Percentiles rank a stretch among this genome's conserved stretches.
These are phyloP conservation scores for Phytophthora fragariaefolia DNA, from an alignment of 352 stramenopile species.

Conservation along the genomic window DNA sequence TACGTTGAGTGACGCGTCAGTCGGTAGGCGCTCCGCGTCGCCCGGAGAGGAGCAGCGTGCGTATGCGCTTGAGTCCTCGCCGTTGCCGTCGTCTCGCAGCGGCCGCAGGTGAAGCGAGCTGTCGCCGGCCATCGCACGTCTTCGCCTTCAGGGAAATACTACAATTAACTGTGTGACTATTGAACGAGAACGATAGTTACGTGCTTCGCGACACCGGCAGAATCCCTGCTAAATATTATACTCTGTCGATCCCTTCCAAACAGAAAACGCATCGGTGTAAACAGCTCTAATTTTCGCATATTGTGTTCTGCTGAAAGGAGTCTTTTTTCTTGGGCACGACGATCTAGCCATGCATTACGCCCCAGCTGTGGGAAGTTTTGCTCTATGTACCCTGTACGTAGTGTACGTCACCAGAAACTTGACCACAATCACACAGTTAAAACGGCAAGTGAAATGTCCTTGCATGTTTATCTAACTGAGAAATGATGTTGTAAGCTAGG, in stretches of 20 bases:
- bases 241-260: background rate
- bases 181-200: conserved; percentile 11
- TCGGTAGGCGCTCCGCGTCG: conserved; percentile 2
- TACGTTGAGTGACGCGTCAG: background rate
- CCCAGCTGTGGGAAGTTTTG: background rate
- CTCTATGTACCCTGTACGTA: conserved; percentile 4
- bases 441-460: conserved; percentile 17
- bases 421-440: background rate
- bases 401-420: background rate
- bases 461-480: conserved; percentile 23
- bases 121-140: conserved; percentile 10
- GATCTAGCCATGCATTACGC: too few species aligned
- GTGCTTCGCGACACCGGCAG: background rate
- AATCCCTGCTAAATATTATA: conserved; percentile 20
- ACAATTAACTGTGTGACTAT: conserved; percentile 10
- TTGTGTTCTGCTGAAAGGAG: too few species aligned
- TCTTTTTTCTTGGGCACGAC: too few species aligned
- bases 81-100: conserved; percentile 24
- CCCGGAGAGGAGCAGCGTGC: conserved; percentile 12
- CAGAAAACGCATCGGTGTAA: background rate
- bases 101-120: conserved; percentile 16
- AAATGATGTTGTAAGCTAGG: conserved; percentile 15
- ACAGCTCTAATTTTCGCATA: too few species aligned
- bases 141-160: background rate
- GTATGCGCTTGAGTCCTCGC: conserved; percentile 25